Conservation (phyloP, 2,329 filamentous ascomycete species). For the Volutella citrinella region DNA sequence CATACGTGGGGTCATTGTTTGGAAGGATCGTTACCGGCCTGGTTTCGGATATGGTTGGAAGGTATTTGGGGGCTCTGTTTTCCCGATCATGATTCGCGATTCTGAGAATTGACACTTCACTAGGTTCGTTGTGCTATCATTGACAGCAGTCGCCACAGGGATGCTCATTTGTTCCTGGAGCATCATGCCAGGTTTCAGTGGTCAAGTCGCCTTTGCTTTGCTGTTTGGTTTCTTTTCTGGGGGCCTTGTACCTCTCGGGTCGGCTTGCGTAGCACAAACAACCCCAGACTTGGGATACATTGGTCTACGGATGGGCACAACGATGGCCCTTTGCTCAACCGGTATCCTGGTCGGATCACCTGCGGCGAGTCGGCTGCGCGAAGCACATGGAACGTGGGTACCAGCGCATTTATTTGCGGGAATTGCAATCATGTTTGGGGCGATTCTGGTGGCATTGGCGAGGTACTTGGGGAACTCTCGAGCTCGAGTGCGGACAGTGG, state of each 20-base stretch:
- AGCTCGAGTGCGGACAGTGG: no score
- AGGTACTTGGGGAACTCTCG: no score
- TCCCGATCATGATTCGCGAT: not conserved
- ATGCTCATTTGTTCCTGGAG: slow-evolving; percentile 31
- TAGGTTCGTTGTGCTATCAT: slow-evolving; percentile 42
- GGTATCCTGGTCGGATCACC: slow-evolving; percentile 14
- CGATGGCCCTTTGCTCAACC: slow-evolving; percentile 29
- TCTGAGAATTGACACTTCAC: no score
- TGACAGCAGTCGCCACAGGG: slow-evolving; percentile 18
- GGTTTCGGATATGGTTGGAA: slow-evolving; percentile 48
- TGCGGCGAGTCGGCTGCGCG: not conserved
- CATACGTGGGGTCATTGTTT: slow-evolving; percentile 55
- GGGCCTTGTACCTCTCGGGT: slow-evolving; percentile 32
- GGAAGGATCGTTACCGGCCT: slow-evolving; percentile 52
- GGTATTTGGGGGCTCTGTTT: slow-evolving; percentile 17
- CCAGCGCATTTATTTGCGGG: no score
- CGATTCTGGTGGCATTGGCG: no score
- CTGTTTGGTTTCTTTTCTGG: slow-evolving; percentile 30
- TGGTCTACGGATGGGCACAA: slow-evolving; percentile 29
- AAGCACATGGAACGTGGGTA: no score
- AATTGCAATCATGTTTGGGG: no score
- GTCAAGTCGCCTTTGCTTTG: slow-evolving; percentile 21
- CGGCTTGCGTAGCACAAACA: slow-evolving; percentile 30
- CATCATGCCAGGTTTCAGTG: slow-evolving; percentile 14
- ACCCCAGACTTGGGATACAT: slow-evolving; percentile 26